Evolutionary conservation across 192 early-diverging fungal genomes (phyloP), one percentile per base, ranked within the genome.

Genomic region (Podochytrium sp.): DNA sequence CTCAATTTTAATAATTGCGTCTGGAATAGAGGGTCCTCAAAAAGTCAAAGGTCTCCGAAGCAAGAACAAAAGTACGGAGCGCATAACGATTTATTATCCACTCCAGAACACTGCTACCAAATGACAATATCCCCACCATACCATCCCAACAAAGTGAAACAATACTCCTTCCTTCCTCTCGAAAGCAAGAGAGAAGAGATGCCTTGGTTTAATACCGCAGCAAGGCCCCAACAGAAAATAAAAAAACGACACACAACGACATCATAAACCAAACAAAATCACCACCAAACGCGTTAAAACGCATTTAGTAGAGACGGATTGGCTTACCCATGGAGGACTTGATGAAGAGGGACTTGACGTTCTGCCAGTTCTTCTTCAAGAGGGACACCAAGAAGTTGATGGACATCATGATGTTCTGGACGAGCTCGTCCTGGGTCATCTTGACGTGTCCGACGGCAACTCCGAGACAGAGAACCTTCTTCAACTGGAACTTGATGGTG

Each of bases 281-380:
- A 29, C 20, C n/a, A 23, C 63, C 29, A 47, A 38, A 20, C 20
- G 5, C 7, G 33, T 43, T 27, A 30, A 29, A 65, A 38, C 49
- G n/a, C 30, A 23, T 35, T 90, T 91, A 95, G 90, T 92, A 93
- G 66, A 95, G 85, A 76, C 92, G 93, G 77, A 91, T 80, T 71
- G 93, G 93, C 86, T 94, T 95, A 87, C 95, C 95, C 96, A 97
- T 98, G 77, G 92, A 91, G 76, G 90, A 92, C 93, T 96, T 98
- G 90, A 98, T 89, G 92, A 91, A 96, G 74, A 98, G 87, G 74
- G 95, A 95, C 88, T 92, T 94, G 85, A 98, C 91, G 92, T 98
- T 98, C 84, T 98, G 96, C 96, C 96, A 98, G 91, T 95, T 91
- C 90, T 96, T 98, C 93, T 98, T 98, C 76, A 98, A 86, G 70